A percentile compares a stretch with the other conserved stretches of the same genome.
These are phyloP conservation scores for Venturia asperata DNA, from an alignment of 2,329 filamentous ascomycete genomes.

Conservation along the genomic window DNA sequence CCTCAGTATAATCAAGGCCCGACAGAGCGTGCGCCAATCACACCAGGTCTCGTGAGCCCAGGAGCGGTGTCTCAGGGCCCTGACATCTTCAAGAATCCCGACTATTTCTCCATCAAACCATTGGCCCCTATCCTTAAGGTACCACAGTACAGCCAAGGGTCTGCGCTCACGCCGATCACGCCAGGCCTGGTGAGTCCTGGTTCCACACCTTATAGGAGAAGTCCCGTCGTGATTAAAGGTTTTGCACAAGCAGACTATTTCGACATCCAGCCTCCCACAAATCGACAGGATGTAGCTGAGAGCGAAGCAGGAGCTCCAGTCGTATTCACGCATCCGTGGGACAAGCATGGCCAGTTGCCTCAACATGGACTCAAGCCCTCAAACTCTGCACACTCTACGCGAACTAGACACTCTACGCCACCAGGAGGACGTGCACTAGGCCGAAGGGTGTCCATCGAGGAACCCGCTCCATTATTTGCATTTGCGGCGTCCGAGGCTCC, in stretches of 20 bases:
- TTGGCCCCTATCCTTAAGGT: slow-evolving; percentile 19
- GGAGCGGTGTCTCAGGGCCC: not conserved
- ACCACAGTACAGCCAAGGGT: slow-evolving; percentile 18
- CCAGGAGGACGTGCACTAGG: not conserved
- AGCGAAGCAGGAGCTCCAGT: not conserved
- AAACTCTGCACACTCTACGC: not conserved
- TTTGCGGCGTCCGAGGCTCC: not conserved
- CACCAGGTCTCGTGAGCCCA: not conserved
- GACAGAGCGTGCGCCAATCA: not conserved
- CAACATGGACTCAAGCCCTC: not conserved
- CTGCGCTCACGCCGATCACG: not conserved
- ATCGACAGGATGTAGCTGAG: not conserved
- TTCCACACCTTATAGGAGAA: not conserved
- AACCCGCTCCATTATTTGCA: not conserved
- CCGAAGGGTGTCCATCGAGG: not conserved
- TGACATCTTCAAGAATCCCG: not conserved
- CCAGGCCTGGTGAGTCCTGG: not conserved
- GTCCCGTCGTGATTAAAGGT: not conserved
- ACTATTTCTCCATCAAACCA: slow-evolving; percentile 22
- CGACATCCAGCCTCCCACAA: not conserved
- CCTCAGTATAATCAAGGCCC: not conserved
- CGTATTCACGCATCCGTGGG: not conserved
- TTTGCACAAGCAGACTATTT: not conserved
- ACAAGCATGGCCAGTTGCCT: not conserved
- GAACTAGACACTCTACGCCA: not conserved